phyloP scores from a whole-genome alignment of 192 early-diverging fungal genomes.

The Gigaspora rosea region DNA sequence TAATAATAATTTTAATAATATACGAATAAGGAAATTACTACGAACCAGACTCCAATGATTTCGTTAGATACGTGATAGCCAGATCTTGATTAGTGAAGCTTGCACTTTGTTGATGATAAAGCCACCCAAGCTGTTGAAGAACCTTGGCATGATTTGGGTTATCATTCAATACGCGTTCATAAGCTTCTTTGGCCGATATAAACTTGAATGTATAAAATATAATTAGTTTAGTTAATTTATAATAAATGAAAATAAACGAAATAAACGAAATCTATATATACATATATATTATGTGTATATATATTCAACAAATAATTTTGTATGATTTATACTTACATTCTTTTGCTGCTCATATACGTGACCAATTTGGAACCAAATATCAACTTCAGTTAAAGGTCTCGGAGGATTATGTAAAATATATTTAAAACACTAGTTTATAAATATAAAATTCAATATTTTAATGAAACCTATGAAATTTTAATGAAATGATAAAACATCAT shows the following conservation, averaged over 20 bases:
- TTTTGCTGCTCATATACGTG: slow-evolving; percentile 95
- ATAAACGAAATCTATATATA: too few species aligned
- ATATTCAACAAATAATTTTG: background rate
- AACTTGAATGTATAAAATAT: slow-evolving; percentile 44
- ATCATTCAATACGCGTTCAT: slow-evolving; percentile 86
- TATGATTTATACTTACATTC: slow-evolving; percentile 55
- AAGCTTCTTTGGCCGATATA: slow-evolving; percentile 79
- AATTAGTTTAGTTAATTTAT: background rate
- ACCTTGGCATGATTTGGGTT: slow-evolving; percentile 95
- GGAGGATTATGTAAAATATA: slow-evolving; percentile 87
- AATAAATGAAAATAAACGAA: slow-evolving; percentile 3
- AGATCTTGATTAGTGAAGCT: slow-evolving; percentile 81
- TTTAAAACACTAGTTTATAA: slow-evolving; percentile 74
- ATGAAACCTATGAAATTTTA: background rate
- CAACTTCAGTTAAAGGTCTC: slow-evolving; percentile 90
- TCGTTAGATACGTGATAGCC: slow-evolving; percentile 80
- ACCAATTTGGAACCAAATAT: slow-evolving; percentile 99
- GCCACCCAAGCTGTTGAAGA: slow-evolving; percentile 93
- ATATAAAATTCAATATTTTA: background rate
- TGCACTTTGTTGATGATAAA: slow-evolving; percentile 89
- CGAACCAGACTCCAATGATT: slow-evolving; percentile 67
- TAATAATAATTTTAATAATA: background rate
- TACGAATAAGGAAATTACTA: slow-evolving; percentile 31
- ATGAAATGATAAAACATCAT: background rate
- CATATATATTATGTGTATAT: too few species aligned